Percentiles rank a stretch among this genome's conserved stretches.
Evolutionary conservation across 495 filamentous ascomycete genomes (phyloP).

Genomic region (Penicillium manginii): DNA sequence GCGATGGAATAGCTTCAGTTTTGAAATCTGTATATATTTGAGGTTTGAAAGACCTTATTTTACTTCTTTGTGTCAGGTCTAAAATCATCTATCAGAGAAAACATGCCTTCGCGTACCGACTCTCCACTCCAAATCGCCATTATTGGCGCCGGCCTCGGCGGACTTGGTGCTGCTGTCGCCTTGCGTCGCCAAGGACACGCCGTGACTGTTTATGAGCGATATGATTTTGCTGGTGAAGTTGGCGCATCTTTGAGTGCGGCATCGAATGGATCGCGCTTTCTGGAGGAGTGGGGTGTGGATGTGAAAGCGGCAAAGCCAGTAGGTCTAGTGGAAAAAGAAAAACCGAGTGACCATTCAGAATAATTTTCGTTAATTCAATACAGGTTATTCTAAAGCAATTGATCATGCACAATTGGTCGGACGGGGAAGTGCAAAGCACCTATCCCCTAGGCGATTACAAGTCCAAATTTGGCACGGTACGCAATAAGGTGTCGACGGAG

Average conservation of each 20-base stretch:
- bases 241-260: slow-evolving; percentile 34
- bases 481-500: neutral
- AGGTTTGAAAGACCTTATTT: neutral
- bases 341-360: neutral
- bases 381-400: slow-evolving; percentile 36
- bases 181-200: slow-evolving; percentile 55
- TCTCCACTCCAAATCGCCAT: slow-evolving; percentile 37
- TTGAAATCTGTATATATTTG: slow-evolving; percentile 9
- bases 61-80: neutral
- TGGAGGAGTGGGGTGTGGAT: slow-evolving; percentile 36
- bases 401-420: slow-evolving; percentile 35
- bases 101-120: slow-evolving; percentile 28
- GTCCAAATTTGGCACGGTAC: slow-evolving; percentile 30
- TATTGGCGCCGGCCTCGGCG: slow-evolving; percentile 60
- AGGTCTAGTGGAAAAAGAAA: neutral
- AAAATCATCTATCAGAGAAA: neutral
- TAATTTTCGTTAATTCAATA: neutral
- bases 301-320: slow-evolving; percentile 33
- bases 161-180: slow-evolving; percentile 54
- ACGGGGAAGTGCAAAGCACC: slow-evolving; percentile 30
- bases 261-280: slow-evolving; percentile 31
- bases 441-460: slow-evolving; percentile 36
- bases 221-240: slow-evolving; percentile 34
- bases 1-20: slow-evolving; percentile 8
- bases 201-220: slow-evolving; percentile 46